Evolutionary conservation across 139 green algal species (phyloP).

Genomic region (Chlorella sp.): DNA sequence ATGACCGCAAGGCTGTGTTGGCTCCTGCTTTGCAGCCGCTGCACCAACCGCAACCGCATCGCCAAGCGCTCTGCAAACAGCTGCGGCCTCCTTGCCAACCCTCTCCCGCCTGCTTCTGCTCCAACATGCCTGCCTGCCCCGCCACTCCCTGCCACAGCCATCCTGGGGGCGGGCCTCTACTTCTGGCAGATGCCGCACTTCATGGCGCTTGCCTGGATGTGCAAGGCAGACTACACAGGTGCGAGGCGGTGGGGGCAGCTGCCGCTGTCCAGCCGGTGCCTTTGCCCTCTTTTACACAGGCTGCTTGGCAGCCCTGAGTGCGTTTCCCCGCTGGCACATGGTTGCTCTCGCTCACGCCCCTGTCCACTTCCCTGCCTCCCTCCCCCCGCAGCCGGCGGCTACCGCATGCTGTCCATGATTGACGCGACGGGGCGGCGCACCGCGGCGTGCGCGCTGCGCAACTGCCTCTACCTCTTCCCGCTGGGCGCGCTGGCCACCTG

Average conservation of each 20-base stretch:
- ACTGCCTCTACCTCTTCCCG: conserved; percentile 89
- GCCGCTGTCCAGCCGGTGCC: too few species aligned
- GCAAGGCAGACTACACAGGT: conserved; percentile 73
- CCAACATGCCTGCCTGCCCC: neutral
- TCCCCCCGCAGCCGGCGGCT: conserved; percentile 73
- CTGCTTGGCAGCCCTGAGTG: too few species aligned
- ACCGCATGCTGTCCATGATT: conserved; percentile 89
- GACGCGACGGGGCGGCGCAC: conserved; percentile 86
- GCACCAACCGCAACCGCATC: too few species aligned
- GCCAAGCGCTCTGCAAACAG: neutral
- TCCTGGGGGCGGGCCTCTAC: conserved; percentile 92
- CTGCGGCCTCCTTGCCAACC: neutral
- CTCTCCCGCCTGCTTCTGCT: neutral
- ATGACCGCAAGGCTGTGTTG: too few species aligned
- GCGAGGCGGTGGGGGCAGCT: neutral
- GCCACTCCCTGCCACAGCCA: neutral
- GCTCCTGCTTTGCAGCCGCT: too few species aligned
- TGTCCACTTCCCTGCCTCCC: neutral
- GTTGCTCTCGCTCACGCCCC: too few species aligned
- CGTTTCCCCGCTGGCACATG: too few species aligned
- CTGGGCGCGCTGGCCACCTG: conserved; percentile 72
- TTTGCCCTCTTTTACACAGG: too few species aligned
- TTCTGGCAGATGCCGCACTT: conserved; percentile 99
- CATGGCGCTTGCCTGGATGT: conserved; percentile 96
- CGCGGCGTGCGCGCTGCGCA: conserved; percentile 85